phyloP scores from a whole-genome alignment of 495 filamentous ascomycete species.

The Penicillium salamii region DNA sequence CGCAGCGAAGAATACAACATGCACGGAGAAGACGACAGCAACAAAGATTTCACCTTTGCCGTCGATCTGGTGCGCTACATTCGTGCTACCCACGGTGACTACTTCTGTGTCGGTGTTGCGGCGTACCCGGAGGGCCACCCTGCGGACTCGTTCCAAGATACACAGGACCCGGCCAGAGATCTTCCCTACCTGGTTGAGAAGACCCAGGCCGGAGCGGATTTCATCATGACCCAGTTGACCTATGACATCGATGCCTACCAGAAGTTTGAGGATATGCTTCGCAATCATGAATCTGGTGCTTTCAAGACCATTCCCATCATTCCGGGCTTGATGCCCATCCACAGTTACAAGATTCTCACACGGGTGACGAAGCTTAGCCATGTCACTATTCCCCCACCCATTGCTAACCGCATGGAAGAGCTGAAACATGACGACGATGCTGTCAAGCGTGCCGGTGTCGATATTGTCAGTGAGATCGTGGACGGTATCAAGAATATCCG shows the following conservation, averaged over 20 bases:
- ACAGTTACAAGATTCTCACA: constrained; percentile 93
- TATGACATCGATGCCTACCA: constrained; percentile 83
- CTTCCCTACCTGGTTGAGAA: constrained; percentile 91
- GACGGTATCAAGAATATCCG: constrained; percentile 60
- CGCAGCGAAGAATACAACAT: constrained; percentile 83
- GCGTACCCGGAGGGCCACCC: constrained; percentile 94
- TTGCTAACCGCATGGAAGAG: constrained; percentile 70
- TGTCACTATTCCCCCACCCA: constrained; percentile 68
- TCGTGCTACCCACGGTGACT: constrained; percentile 77
- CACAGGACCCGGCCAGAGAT: constrained; percentile 76
- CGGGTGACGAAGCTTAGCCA: constrained; percentile 94
- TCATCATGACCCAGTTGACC: constrained; percentile 99
- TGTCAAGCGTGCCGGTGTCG: constrained; percentile 64
- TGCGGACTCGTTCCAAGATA: constrained; percentile 77
- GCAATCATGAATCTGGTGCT: constrained; percentile 77
- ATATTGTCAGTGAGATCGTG: constrained; percentile 44
- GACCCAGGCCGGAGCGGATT: constrained; percentile 87
- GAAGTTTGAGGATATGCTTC: constrained; percentile 71
- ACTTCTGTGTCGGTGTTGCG: constrained; percentile 95
- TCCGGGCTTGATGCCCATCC: constrained; percentile 94
- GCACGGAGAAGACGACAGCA: constrained; percentile 58
- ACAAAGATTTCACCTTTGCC: constrained; percentile 84
- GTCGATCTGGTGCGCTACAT: constrained; percentile 92
- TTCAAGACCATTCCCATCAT: constrained; percentile 91
- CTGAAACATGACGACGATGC: constrained; percentile 88